phyloP scores from a whole-genome alignment of 495 filamentous ascomycete species.

The Neohortaea acidophila region DNA sequence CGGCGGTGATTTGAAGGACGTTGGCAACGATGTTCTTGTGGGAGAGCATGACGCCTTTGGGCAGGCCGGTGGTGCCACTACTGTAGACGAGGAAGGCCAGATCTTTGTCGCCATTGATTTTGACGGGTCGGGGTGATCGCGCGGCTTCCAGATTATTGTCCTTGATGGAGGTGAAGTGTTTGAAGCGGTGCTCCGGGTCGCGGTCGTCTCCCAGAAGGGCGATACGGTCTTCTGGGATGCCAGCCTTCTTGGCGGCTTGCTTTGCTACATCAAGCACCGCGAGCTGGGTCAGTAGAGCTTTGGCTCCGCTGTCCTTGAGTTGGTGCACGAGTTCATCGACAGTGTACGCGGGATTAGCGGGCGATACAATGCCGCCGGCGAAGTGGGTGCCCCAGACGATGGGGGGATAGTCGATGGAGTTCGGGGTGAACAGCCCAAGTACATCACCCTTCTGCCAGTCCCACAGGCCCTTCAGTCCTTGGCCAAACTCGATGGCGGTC shows the following conservation, averaged over 20 bases:
- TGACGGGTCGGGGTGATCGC: slow-evolving; percentile 33
- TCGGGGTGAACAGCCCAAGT: slow-evolving; percentile 28
- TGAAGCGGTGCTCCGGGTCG: slow-evolving; percentile 42
- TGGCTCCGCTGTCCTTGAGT: slow-evolving; percentile 64
- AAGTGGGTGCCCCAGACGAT: slow-evolving; percentile 68
- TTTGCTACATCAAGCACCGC: slow-evolving; percentile 44
- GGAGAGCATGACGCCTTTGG: slow-evolving; percentile 84
- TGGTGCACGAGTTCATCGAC: slow-evolving; percentile 78
- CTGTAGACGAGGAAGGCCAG: slow-evolving; percentile 62
- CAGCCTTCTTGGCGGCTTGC: slow-evolving; percentile 51
- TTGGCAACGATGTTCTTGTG: slow-evolving; percentile 75
- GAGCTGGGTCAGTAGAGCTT: slow-evolving; percentile 57
- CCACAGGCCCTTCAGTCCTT: slow-evolving; percentile 57
- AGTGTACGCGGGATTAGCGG: slow-evolving; percentile 81
- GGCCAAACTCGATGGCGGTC: slow-evolving; percentile 59
- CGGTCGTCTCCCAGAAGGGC: slow-evolving; percentile 64
- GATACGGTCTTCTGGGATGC: slow-evolving; percentile 50
- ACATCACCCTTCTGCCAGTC: slow-evolving; percentile 62
- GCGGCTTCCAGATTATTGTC: slow-evolving; percentile 40
- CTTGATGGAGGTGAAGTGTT: slow-evolving; percentile 62
- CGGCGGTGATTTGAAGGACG: slow-evolving; percentile 37
- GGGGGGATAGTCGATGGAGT: slow-evolving; percentile 28
- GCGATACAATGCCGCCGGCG: slow-evolving; percentile 67
- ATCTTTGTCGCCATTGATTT: slow-evolving; percentile 41
- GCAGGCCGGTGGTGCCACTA: slow-evolving; percentile 79